These are phyloP conservation scores for Debaryomyces singareniensis DNA, from an alignment of 1,139 yeast species.

Conservation along the genomic window DNA sequence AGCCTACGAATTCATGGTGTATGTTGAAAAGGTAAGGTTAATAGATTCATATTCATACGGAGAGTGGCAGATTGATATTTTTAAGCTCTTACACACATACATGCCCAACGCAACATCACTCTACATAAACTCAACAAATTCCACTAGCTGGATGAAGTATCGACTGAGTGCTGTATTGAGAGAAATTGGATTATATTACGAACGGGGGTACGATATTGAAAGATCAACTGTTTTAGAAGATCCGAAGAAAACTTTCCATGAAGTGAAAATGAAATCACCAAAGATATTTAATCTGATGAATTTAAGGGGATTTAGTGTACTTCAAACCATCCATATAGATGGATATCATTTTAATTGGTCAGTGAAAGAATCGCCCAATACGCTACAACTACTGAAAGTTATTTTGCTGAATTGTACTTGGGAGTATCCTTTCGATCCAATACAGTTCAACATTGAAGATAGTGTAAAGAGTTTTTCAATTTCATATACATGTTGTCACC, in stretches of 20 bases:
- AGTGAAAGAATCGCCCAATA: constrained; percentile 6
- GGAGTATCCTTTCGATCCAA: constrained; percentile 37
- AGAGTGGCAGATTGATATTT: constrained; percentile 35
- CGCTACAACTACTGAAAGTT: constrained; percentile 7
- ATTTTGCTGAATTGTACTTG: constrained; percentile 32
- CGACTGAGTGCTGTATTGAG: constrained; percentile 14
- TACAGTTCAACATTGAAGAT: constrained; percentile 24
- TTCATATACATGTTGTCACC: constrained; percentile 19
- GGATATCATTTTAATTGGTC: constrained; percentile 32
- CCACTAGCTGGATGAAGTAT: constrained; percentile 40
- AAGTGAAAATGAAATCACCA: constrained; percentile 10
- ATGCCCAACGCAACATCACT: constrained; percentile 19
- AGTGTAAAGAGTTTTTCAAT: constrained; percentile 18
- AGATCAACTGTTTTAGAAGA: constrained; percentile 8
- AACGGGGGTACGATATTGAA: constrained; percentile 17
- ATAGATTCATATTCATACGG: constrained; percentile 31
- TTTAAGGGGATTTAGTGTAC: constrained; percentile 16
- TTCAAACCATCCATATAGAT: constrained; percentile 17
- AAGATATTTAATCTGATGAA: constrained; percentile 29
- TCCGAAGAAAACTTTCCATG: constrained; percentile 13
- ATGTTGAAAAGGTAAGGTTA: constrained; percentile 20
- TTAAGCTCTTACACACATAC: constrained; percentile 13
- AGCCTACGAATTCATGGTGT: constrained; percentile 5
- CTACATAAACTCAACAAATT: constrained; percentile 26
- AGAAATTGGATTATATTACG: constrained; percentile 22